Base-by-base conservation (phyloP, 2,329 filamentous ascomycete genomes). In the Ilyonectria robusta region DNA sequence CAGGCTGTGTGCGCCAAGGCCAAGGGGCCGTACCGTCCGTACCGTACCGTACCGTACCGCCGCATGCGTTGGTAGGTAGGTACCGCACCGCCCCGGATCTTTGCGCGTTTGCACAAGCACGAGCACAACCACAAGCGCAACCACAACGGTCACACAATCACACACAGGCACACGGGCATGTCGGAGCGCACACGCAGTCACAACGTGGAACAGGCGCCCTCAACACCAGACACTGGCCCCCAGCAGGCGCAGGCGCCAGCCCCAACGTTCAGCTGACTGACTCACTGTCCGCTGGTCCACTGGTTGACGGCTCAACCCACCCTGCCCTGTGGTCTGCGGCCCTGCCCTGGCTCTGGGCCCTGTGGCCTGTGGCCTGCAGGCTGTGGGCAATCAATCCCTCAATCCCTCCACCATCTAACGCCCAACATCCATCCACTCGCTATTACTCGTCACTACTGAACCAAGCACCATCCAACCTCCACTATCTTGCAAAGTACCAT, bases 191-290 rank as follows among this genome's bases (percentile, higher is more conserved):
- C 15, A 42, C 40, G 6, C 17, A 42, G 40, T 7, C 15, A n/a
- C 40, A 42, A n/a, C 5, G 15, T 42, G 40, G 15, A n/a, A n/a
- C 40, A 42, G 47, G 23, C 23, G 26, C 26, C 26, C 13, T 51
- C 26, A 19, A 19, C 48, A 33, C 48, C 48, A 11, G 29, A 51
- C 40, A 42, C n/a, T n/a, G 29, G 17, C 31, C 11, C 37, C 37
- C 13, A 50, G 8, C 54, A 57, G 40, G 57, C 33, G 46, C 57
- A 40, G 33, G 23, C 44, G 17, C 33, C 48, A 40, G 21, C 47
- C 21, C 35, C 21, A 50, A 44, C n/a, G 26, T 48, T 48, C 58
- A 60, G 58, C 58, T 60, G 58, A 60, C 58, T 60, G 58, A 60
- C 58, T 60, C 58, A 29, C 56, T 50, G 13, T 26, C 26, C 26